Percentiles rank a stretch among this genome's conserved stretches.
phyloP scores from a whole-genome alignment of 2,329 filamentous ascomycete species.

The Ophiostoma sp. region DNA sequence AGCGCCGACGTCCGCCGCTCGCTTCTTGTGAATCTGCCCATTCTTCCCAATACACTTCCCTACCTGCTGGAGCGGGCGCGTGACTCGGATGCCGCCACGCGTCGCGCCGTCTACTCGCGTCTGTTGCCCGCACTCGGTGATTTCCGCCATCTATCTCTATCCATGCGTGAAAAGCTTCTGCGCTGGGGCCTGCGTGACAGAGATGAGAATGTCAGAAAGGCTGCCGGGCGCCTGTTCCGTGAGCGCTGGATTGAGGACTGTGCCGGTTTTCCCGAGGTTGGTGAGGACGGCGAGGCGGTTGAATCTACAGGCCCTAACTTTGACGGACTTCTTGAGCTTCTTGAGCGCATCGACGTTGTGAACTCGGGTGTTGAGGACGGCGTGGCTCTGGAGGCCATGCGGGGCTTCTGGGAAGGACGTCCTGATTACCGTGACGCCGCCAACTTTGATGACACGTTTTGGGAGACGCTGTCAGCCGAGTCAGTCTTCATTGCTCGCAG shows the following conservation, averaged over 20 bases:
- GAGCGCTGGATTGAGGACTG: constrained; percentile 99
- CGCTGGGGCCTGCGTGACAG: constrained; percentile 91
- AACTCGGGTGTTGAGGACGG: constrained; percentile 86
- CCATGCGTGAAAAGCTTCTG: constrained; percentile 90
- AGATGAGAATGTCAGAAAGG: constrained; percentile 90
- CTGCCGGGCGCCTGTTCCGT: constrained; percentile 80
- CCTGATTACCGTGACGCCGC: constrained; percentile 73
- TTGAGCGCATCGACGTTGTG: constrained; percentile 90
- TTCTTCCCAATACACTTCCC: constrained; percentile 73
- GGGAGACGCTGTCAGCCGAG: constrained; percentile 76
- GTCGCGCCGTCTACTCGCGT: constrained; percentile 79
- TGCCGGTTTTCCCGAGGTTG: constrained; percentile 58
- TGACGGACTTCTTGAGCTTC: constrained; percentile 78
- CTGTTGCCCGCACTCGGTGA: constrained; percentile 85
- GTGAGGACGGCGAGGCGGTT: constrained; percentile 49
- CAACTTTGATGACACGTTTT: constrained; percentile 67
- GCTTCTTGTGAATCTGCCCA: constrained; percentile 82
- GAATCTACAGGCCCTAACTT: constrained; percentile 62
- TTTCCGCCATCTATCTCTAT: constrained; percentile 86
- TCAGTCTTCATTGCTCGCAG: constrained; percentile 85
- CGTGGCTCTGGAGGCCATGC: constrained; percentile 90
- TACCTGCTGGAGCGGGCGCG: constrained; percentile 85
- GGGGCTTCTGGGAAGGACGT: constrained; percentile 89
- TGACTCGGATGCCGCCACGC: constrained; percentile 78
- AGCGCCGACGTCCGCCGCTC: constrained; percentile 88